Evolutionary conservation across 164 flowering plant genomes (phyloP).

Genomic region (Santalum album): DNA sequence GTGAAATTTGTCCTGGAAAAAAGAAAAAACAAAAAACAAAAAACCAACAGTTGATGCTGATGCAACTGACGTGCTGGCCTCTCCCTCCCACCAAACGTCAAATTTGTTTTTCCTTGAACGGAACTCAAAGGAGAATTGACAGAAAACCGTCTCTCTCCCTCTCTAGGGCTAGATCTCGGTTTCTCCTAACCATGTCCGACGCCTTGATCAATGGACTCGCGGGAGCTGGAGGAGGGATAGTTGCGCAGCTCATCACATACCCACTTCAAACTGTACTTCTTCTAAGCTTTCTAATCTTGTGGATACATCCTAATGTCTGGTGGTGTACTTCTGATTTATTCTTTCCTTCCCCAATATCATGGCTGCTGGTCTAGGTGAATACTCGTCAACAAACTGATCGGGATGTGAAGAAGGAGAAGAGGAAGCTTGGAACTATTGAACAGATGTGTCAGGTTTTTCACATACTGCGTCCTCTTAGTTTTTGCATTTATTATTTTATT

Average conservation of each 20-base stretch:
- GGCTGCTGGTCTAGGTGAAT: constrained; percentile 55
- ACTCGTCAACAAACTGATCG: constrained; percentile 92
- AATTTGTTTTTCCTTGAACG: too few species aligned
- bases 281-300: too few species aligned
- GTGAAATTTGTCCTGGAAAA: too few species aligned
- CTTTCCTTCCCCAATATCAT: neutral
- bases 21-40: too few species aligned
- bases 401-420: constrained; percentile 49
- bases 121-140: too few species aligned
- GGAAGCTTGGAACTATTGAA: constrained; percentile 48
- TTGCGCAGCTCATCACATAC: constrained; percentile 89
- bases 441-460: constrained; percentile 73
- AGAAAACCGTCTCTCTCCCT: too few species aligned
- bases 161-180: too few species aligned
- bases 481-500: too few species aligned
- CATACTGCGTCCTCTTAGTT: neutral
- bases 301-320: neutral
- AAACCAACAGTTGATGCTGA: too few species aligned
- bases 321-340: too few species aligned
- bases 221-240: constrained; percentile 97
- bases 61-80: too few species aligned
- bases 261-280: constrained; percentile 92
- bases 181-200: constrained; percentile 71
- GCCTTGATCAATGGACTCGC: constrained; percentile 92
- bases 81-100: too few species aligned